Conservation (phyloP, 148 eudicot species). For the Fagopyrum tataricum region DNA sequence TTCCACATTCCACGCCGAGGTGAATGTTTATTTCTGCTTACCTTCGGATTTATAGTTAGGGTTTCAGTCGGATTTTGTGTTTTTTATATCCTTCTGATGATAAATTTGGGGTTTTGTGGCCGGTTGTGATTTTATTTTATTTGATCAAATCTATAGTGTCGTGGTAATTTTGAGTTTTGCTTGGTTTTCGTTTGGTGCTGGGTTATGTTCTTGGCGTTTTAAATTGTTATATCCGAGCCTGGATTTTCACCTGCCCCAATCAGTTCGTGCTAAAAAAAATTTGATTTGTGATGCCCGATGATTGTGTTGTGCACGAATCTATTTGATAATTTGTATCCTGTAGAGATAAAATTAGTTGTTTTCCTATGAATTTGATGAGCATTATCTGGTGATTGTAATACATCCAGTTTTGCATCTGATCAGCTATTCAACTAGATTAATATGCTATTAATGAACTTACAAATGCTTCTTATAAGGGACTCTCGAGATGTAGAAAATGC, state of each 20-base stretch:
- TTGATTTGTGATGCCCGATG: neutral
- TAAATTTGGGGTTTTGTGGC: neutral
- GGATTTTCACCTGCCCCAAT: neutral
- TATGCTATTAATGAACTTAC: neutral
- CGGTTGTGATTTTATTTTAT: neutral
- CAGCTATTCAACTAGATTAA: neutral
- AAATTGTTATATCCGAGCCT: neutral
- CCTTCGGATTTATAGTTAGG: neutral
- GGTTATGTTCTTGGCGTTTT: neutral
- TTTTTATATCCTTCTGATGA: neutral
- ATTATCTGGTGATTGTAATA: neutral
- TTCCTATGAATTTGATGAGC: neutral
- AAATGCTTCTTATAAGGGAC: neutral
- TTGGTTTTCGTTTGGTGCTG: neutral
- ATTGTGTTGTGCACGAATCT: neutral
- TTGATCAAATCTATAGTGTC: neutral
- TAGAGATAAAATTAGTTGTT: no score
- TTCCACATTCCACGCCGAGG: slow-evolving; percentile 27
- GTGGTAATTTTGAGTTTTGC: no score
- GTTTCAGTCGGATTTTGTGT: neutral
- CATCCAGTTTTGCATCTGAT: neutral
- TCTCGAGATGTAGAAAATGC: neutral
- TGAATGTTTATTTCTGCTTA: slow-evolving; percentile 8
- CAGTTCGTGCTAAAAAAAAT: neutral
- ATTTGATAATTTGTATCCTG: neutral